phyloP scores from a whole-genome alignment of 2,329 filamentous ascomycete genomes.

The Phoma sp. region DNA sequence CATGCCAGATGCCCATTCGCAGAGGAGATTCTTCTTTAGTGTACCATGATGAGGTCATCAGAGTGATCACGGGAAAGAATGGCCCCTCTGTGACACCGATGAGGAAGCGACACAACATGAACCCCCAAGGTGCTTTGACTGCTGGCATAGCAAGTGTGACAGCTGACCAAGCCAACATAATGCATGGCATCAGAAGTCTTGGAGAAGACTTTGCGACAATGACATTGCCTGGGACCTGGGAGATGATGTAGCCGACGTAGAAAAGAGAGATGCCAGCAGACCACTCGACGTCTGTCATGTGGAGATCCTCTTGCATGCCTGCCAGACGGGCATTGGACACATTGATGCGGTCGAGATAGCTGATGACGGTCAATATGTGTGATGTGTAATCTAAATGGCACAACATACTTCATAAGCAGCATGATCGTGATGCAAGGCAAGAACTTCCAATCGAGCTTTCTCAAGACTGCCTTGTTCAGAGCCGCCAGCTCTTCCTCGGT shows the following conservation, averaged over 20 bases:
- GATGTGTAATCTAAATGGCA: too few relatives aligned
- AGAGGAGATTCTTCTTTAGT: conserved; percentile 53
- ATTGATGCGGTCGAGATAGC: conserved; percentile 52
- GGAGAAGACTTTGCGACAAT: conserved; percentile 50
- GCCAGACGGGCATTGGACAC: conserved; percentile 49
- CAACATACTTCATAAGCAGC: conserved; percentile 38
- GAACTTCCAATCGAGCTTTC: conserved; percentile 37
- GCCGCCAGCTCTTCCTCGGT: conserved; percentile 25
- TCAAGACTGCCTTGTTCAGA: conserved; percentile 34
- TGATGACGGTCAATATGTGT: conserved; percentile 10
- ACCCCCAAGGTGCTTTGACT: conserved; percentile 37
- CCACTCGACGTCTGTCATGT: conserved; percentile 43
- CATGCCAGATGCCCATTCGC: conserved; percentile 56
- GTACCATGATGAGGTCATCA: conserved; percentile 54
- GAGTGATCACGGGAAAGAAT: conserved; percentile 48
- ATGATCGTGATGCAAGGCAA: conserved; percentile 39
- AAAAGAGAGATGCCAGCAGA: conserved; percentile 51
- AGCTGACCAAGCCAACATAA: conserved; percentile 51
- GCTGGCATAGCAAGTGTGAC: conserved; percentile 54
- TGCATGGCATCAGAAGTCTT: conserved; percentile 43
- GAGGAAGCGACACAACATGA: conserved; percentile 47
- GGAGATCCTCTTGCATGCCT: conserved; percentile 48
- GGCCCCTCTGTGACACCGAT: conserved; percentile 49
- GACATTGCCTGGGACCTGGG: conserved; percentile 56
- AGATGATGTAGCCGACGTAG: conserved; percentile 55